Base-by-base conservation (phyloP, 2,329 filamentous ascomycete species). In the Keithomyces neogunnii region DNA sequence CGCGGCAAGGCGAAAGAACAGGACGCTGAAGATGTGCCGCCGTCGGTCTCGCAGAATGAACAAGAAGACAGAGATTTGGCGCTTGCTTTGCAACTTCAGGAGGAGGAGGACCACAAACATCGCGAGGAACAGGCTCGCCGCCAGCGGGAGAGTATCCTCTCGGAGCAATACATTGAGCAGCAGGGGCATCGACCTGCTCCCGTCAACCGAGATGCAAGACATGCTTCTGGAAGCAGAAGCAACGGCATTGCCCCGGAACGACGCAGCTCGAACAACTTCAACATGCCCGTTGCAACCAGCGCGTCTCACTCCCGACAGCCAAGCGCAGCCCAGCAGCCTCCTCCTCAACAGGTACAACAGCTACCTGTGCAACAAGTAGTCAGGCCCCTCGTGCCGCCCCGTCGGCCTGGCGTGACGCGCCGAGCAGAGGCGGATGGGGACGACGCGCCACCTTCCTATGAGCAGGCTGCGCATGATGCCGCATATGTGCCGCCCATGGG, bases 1-100 rank as follows among this genome's bases (percentile, higher is more conserved):
- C 60, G 60, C 1, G 65, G 66, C 5, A 68, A 66, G 48, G 55
- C 48, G 0, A 58, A 56, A 1, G 56, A 62, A 31, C 54, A 60
- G 26, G 51, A 52, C 1, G 19, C 19, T 19, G 57, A 62, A 3
- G 59, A 63, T 10, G 10, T 19, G 9, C 57, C 60, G 2, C 62
- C 67, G 0, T 54, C 67, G 45, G 73, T 70, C 8, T 69, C 73
- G 19, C 67, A 71, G 55, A 69, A 75, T 56, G 76, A 85, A 69
- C 78, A 95, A 72, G 82, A 96, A 69, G 91, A 96, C 60, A 83
- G 91, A 53, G 88, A 93, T 54, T 70, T 96, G 32, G 93, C 93
- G 0, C 76, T 97, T 3, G 91, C 92, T 0, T 75, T 99, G 5
- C 93, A 97, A 63, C 78, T 96, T 1, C 92, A 97, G 65, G 93